Base-by-base conservation (phyloP, 148 eudicot species). In the Dianthus caryophyllus region DNA sequence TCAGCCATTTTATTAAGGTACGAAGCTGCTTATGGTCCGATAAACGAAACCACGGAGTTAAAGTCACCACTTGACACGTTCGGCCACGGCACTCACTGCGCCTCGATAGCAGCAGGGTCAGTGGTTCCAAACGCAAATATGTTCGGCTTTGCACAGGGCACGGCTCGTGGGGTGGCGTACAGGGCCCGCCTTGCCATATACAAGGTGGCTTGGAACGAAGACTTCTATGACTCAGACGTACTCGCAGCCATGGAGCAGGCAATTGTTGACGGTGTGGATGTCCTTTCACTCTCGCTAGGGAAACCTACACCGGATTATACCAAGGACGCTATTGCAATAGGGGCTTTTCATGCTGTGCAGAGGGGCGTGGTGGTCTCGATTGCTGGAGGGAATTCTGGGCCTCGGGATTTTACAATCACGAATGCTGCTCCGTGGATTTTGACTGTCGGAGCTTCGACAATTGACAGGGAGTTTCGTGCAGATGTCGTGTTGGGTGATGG, bases 401-500 rank as follows among this genome's bases (percentile, higher is more conserved):
- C 99, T 6, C 72, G 26, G 41, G 73, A 84, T 4, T 83, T 73
- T 60, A 86, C 97, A 2, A 90, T 85, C 0, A 83, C 75, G 10
- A 94, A 94, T 46, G 77, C 86, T 18, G 97, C 99, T 11, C 99
- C 99, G 1, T 94, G 99, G 99, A 90, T 90, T 49, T 66, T 94
- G 73, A 90, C 99, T 8, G 96, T 94, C 8, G 99, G 97, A 18
- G 99, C 99, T 57, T 86, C 92, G 0, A 94, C 97, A 0, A 83
- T 94, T 51, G 99, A 94, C 39, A 84, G 99, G 64, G 97, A 94
- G 74, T 90, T 90, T 67, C 90, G 86, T 2, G 97, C 97, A 0
- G 87, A 84, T 61, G 97, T 82, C 5, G 62, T 83, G 53, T 75
- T 94, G 30, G 99, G 97, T 5, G 96, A 94, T 71, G 97, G 89